Base-by-base conservation (phyloP, 495 filamentous ascomycete genomes). In the Cudoniella acicularis region DNA sequence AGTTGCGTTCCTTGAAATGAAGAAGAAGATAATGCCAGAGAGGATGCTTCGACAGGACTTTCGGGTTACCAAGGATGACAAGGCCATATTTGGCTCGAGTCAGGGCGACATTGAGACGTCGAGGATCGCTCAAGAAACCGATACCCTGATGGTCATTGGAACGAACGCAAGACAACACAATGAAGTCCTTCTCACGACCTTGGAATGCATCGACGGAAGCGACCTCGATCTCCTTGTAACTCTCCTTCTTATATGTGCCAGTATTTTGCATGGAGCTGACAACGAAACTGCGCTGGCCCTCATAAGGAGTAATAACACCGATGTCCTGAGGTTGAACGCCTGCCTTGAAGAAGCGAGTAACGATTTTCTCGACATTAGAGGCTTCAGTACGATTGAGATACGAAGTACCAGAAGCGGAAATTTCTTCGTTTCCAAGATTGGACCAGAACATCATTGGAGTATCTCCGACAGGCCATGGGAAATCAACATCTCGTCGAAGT, bases 401-500 rank as follows among this genome's bases (percentile, higher is more conserved):
- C 9, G 93, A 97, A 0, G 95, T 99, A 66, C 94, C 95, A 10
- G 91, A 96, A 0, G 95, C 94, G 45, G 92, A 96, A 54, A 99
- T 98, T 70, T 99, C 94, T 69, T 99, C 94, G 57, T 94, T 96
- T 53, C 94, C 94, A 46, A 97, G 77, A 69, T 98, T 98, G 8
- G 92, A 95, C 94, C 94, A 99, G 77, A 99, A 99, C 94, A 98
- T 98, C 94, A 99, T 99, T 9, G 94, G 94, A 57, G 85, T 87
- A 64, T 98, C 95, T 49, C 78, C 82, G 43, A 96, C 91, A 11
- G 94, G 94, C 94, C 94, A 99, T 2, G 94, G 94, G 73, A 99
- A 99, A 68, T 99, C 94, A 22, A 98, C 91, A 68, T 99, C 93
- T 54, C 87, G 88, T 52, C 92, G 88, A 54, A 97, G 80, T 58